These are phyloP conservation scores for Lithospermum erythrorhizon DNA, from an alignment of 257 asterid genomes.

Conservation along the genomic window DNA sequence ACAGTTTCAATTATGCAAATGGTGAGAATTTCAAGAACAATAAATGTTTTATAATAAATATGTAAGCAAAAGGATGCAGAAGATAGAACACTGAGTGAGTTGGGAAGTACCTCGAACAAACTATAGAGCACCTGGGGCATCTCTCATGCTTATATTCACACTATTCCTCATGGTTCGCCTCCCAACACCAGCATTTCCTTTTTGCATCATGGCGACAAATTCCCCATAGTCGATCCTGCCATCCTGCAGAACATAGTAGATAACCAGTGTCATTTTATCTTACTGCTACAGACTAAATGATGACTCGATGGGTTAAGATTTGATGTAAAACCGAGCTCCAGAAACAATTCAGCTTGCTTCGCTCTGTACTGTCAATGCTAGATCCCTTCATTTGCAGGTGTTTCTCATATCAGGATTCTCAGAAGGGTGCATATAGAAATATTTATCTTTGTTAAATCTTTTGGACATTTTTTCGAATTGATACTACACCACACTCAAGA, in stretches of 20 bases:
- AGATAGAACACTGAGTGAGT: neutral
- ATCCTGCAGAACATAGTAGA: conserved; percentile 21
- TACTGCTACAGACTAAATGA: neutral
- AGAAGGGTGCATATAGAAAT: neutral
- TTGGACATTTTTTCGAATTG: neutral
- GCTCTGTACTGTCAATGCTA: too few species aligned
- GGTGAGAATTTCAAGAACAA: too few species aligned
- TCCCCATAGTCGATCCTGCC: conserved; percentile 43
- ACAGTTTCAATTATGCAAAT: neutral
- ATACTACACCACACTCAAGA: neutral
- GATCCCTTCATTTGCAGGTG: neutral
- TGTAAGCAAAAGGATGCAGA: neutral
- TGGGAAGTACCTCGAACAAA: conserved; percentile 10
- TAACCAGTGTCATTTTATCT: conserved; percentile 1
- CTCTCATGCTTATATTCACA: conserved; percentile 41
- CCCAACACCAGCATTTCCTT: conserved; percentile 41
- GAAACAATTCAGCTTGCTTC: neutral
- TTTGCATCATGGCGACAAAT: conserved; percentile 48
- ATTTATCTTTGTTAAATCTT: neutral
- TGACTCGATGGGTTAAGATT: neutral
- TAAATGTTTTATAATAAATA: too few species aligned
- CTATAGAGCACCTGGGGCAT: conserved; percentile 28
- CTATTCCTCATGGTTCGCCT: conserved; percentile 43
- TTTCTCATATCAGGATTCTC: neutral
- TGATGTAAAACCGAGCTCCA: neutral